Conservation (phyloP, 441 rosid genomes). For the Gossypium lobatum region DNA sequence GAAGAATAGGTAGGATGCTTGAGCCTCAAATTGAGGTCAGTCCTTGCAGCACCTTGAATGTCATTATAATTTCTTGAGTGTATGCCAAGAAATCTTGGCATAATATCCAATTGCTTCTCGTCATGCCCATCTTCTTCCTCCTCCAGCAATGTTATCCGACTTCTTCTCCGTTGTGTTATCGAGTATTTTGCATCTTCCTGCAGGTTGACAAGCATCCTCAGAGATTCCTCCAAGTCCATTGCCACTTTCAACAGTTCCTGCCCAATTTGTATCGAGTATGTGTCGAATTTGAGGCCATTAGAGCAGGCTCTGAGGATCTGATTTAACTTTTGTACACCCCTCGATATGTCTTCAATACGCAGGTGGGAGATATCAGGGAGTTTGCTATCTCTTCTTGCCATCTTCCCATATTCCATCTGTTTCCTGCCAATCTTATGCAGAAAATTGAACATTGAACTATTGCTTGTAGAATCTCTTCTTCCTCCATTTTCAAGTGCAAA, state of each 20-base stretch:
- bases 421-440: constrained; percentile 58
- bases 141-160: constrained; percentile 59
- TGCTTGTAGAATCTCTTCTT: constrained; percentile 47
- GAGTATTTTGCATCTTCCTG: constrained; percentile 64
- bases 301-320: constrained; percentile 72
- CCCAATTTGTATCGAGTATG: constrained; percentile 67
- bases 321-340: constrained; percentile 74
- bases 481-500: constrained; percentile 79
- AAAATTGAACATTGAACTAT: constrained; percentile 44
- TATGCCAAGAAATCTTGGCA: constrained; percentile 47
- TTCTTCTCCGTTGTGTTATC: constrained; percentile 39
- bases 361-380: constrained; percentile 52
- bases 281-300: constrained; percentile 52
- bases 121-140: constrained; percentile 38
- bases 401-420: constrained; percentile 35
- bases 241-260: constrained; percentile 77
- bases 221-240: constrained; percentile 71
- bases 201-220: constrained; percentile 67
- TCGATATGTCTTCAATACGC: constrained; percentile 70
- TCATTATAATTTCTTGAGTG: constrained; percentile 27
- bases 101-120: constrained; percentile 32
- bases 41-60: constrained; percentile 36
- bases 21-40: constrained; percentile 38
- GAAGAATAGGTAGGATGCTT: constrained; percentile 38
- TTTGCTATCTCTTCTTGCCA: constrained; percentile 37